Conservation (phyloP, 257 asterid genomes). For the Gentiana dahurica region DNA sequence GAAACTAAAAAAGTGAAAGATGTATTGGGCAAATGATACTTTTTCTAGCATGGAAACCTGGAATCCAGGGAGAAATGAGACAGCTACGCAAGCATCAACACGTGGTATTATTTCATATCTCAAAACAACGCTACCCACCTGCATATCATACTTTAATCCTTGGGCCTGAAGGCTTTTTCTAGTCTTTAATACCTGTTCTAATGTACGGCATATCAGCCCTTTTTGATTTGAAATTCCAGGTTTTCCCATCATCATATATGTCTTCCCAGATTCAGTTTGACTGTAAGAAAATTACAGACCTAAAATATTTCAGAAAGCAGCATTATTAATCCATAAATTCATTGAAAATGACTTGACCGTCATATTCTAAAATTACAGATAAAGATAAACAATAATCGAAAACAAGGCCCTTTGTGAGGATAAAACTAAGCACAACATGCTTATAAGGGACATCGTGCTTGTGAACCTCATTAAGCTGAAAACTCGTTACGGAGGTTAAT, state of each 20-base stretch:
- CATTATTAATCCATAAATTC: background rate
- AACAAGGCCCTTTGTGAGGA: background rate
- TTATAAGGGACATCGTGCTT: too few species aligned
- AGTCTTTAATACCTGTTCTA: conserved; percentile 14
- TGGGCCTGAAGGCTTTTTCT: conserved; percentile 67
- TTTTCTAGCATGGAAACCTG: conserved; percentile 70
- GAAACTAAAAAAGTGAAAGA: too few species aligned
- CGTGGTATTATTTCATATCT: background rate
- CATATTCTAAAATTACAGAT: too few species aligned
- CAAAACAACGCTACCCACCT: conserved; percentile 30
- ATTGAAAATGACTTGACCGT: background rate
- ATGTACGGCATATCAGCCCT: conserved; percentile 78
- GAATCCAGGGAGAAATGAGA: background rate
- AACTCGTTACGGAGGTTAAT: too few species aligned
- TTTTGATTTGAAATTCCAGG: conserved; percentile 54
- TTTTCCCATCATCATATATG: conserved; percentile 32
- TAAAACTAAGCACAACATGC: background rate
- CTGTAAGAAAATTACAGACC: conserved; percentile 95
- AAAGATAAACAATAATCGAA: too few species aligned
- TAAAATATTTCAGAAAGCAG: conserved; percentile 13
- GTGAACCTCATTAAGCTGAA: too few species aligned
- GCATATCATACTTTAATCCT: conserved; percentile 98
- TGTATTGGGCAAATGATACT: too few species aligned
- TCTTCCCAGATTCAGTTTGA: conserved; percentile 2
- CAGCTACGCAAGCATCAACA: conserved; percentile 3